Base-by-base conservation (phyloP, 1,284 basidiomycete species). In the Neonothopanus nambi region DNA sequence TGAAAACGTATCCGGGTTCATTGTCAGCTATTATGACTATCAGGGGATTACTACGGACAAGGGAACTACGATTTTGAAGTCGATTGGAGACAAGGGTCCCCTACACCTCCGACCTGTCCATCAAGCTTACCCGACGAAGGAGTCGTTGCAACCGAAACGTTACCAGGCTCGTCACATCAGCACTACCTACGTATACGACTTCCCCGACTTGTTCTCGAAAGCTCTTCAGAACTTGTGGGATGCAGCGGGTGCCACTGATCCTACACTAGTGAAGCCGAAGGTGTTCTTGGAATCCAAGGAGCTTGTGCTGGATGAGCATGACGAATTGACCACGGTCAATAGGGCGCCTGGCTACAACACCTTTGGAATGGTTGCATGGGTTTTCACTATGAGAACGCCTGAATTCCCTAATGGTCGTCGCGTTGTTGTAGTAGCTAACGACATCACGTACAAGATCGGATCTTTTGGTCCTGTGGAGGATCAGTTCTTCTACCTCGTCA, bases 121-220 rank as follows among this genome's bases (percentile, higher is more conserved):
- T 71, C 86, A 89, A 61, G 81, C 93, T 0, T 98, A 99, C 74
- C 85, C 95, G 15, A 98, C 96, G 56, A 99, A 98, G 75, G 95
- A 98, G 70, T 98, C 95, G n/a, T 79, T 99, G 50, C 97, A 99
- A 72, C 95, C 96, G 53, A 95, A 97, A 70, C 94, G 97, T 63
- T 98, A 98, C 77, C 95, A 98, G 67, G 97, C 97, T n/a, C 97
- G 99, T 72, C 85, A 97, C 54, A 89, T 98, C 60, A 95, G 97
- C 57, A 99, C 97, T 28, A 99, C 96, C 46, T 99, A 99, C 68
- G 95, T 91, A 39, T 95, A 99, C 75, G 97, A 99, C 76, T 98
- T 99, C 86, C 95, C 97, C 45, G 96, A 98, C 66, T 84, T 99
- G 55, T 98, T 99, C 79, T 89, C 94, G 48, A 98, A 99, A 76